These are phyloP conservation scores for Rhizomucor miehei DNA, from an alignment of 371 early-diverging fungal genomes.

Conservation along the genomic window DNA sequence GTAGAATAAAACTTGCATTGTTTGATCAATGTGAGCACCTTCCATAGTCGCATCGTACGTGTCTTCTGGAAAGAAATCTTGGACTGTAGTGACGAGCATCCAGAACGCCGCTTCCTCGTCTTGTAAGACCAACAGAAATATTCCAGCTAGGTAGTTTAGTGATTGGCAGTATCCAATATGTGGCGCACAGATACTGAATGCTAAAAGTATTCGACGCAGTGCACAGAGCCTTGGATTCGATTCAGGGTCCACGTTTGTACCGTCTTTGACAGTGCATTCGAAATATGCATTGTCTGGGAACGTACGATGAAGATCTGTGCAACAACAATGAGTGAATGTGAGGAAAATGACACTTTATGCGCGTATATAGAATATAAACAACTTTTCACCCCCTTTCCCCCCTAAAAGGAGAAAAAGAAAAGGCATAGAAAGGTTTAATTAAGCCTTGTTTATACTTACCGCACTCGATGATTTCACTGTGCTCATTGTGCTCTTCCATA, in stretches of 20 bases:
- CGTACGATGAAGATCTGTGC: conserved; percentile 68
- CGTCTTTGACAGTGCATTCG: conserved; percentile 31
- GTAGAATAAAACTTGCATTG: conserved; percentile 45
- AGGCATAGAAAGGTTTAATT: neutral
- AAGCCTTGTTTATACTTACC: conserved; percentile 10
- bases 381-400: neutral
- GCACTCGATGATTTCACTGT: conserved; percentile 67
- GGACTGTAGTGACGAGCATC: conserved; percentile 73
- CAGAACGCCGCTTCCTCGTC: conserved; percentile 81
- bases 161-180: conserved; percentile 86
- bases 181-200: conserved; percentile 63
- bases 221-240: conserved; percentile 57
- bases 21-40: conserved; percentile 75
- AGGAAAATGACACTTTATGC: no score
- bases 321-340: neutral
- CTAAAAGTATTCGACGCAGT: conserved; percentile 67
- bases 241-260: conserved; percentile 30
- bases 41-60: conserved; percentile 81
- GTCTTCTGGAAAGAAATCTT: conserved; percentile 70
- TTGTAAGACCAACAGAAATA: conserved; percentile 70
- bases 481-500: conserved; percentile 51
- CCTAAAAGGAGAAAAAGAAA: neutral
- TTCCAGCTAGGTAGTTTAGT: conserved; percentile 78
- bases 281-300: conserved; percentile 82
- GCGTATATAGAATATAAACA: no score